Evolutionary conservation across 805 yeast genomes (phyloP).

Genomic region (Starmerella kuoi): DNA sequence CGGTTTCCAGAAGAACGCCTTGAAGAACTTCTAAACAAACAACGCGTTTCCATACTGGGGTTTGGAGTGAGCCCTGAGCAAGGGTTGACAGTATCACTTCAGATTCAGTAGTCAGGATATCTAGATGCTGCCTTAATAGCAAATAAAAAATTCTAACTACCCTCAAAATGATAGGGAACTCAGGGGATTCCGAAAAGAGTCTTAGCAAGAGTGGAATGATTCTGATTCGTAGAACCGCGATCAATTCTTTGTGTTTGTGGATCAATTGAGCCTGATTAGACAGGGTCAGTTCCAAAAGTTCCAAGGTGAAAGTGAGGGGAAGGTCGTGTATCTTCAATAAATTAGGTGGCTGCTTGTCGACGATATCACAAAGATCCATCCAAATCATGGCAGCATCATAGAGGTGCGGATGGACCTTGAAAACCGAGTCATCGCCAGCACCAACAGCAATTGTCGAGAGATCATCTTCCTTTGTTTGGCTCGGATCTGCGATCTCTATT

Average conservation of each 20-base stretch:
- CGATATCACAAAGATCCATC: conserved; percentile 56
- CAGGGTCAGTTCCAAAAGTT: conserved; percentile 67
- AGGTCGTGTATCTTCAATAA: conserved; percentile 43
- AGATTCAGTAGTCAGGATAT: conserved; percentile 56
- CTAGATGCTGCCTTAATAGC: conserved; percentile 49
- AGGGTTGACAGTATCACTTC: conserved; percentile 69
- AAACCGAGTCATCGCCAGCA: conserved; percentile 32
- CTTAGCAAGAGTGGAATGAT: conserved; percentile 68
- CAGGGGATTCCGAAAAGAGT: conserved; percentile 42
- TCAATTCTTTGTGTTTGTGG: conserved; percentile 48
- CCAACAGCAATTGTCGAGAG: conserved; percentile 8
- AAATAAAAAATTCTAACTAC: conserved; percentile 60
- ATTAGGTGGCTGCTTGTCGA: conserved; percentile 44
- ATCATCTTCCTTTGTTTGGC: neutral
- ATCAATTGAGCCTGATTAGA: conserved; percentile 50
- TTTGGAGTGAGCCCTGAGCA: conserved; percentile 53
- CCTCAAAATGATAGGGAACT: conserved; percentile 61
- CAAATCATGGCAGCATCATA: conserved; percentile 62
- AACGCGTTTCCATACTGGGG: conserved; percentile 61
- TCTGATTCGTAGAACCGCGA: conserved; percentile 49
- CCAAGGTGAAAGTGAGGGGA: conserved; percentile 61
- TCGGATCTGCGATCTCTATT: conserved; percentile 29
- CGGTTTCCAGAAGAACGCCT: conserved; percentile 45
- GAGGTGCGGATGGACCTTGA: conserved; percentile 39
- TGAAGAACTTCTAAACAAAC: conserved; percentile 63